Evolutionary conservation across 2,329 filamentous ascomycete genomes (phyloP), one percentile per base, ranked within the genome.

Genomic region (Exophiala xenobiotica): DNA sequence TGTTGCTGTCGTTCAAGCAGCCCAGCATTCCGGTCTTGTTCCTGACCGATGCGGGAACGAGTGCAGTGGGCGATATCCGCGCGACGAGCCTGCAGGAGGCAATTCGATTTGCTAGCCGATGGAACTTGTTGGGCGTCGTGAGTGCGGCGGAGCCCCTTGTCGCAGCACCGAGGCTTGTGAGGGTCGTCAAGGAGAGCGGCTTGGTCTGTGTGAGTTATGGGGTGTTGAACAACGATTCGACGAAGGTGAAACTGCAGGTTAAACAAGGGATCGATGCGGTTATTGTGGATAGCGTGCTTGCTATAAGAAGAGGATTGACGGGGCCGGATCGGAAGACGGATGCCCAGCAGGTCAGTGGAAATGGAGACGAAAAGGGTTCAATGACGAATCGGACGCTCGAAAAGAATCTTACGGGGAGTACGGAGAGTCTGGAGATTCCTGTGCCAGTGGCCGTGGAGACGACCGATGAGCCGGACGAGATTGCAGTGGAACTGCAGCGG

Each of bases 191-290:
- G 74, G 90, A 96, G 70, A 90, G 85, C 43, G 92, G 92, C 4
- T 71, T 99, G 54, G 90, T 99, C 2, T 99, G 93, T 66, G 90
- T 97, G 49, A 95, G 88, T 59, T 99, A 99, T 65, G 93, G 93
- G n/a, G 75, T 78, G 9, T 70, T 90, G 64, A 99, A 99, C 67
- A 99, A 99, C 57, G 86, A 96, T 45, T 81, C 88, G 0, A 76
- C 80, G 16, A 86, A 95, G 70, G 91, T 96, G 27, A 85, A 92
- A 85, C 75, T 86, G 57, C 93, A 99, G 84, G 89, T 95, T 7
- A 88, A 89, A 48, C 89, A 96, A 70, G 92, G 93, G 41, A 96
- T 99, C 56, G 93, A 99, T 67, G 93, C 93, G 1, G 92, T 99
- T 47, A 99, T 99, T 65, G 93, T 97, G 11, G 93, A 99, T 67